These are phyloP conservation scores for Trichoderma atroviride DNA, from an alignment of 2,329 filamentous ascomycete species.

Conservation along the genomic window DNA sequence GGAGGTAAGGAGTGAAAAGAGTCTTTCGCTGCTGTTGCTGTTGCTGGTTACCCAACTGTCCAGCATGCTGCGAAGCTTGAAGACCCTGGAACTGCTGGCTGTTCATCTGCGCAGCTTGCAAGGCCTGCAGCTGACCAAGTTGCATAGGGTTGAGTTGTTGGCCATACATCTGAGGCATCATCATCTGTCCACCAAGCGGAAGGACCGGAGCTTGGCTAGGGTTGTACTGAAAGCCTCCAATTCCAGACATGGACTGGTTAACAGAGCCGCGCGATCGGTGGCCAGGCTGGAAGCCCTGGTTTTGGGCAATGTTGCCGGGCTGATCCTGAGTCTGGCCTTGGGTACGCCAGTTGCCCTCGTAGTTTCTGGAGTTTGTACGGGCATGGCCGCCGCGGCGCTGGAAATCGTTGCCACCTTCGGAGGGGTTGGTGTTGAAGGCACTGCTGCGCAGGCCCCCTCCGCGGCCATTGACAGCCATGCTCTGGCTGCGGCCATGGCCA, in stretches of 20 bases:
- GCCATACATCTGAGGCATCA: conserved; percentile 84
- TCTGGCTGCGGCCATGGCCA: conserved; percentile 79
- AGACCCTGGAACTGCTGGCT: conserved; percentile 73
- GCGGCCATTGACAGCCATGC: conserved; percentile 77
- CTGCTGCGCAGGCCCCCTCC: conserved; percentile 74
- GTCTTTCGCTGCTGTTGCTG: conserved; percentile 95
- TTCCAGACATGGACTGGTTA: conserved; percentile 79
- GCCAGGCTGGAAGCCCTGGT: conserved; percentile 83
- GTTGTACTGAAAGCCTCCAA: conserved; percentile 84
- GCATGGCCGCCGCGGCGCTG: conserved; percentile 75
- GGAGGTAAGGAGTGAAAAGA: conserved; percentile 95
- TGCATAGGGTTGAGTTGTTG: conserved; percentile 88
- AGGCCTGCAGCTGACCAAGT: conserved; percentile 84
- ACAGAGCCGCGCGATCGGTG: conserved; percentile 86
- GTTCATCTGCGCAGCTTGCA: conserved; percentile 85
- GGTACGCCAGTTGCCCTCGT: conserved; percentile 97
- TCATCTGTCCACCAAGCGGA: conserved; percentile 82
- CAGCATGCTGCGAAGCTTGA: conserved; percentile 72
- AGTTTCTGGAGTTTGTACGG: conserved; percentile 85
- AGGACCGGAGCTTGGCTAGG: conserved; percentile 83
- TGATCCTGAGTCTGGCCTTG: conserved; percentile 67
- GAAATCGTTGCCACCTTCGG: conserved; percentile 58
- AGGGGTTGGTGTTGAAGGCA: conserved; percentile 51
- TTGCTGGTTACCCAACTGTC: conserved; percentile 65
- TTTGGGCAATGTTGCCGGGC: conserved; percentile 52